phyloP scores from a whole-genome alignment of 2,329 filamentous ascomycete species.

The Zymoseptoria brevis region DNA sequence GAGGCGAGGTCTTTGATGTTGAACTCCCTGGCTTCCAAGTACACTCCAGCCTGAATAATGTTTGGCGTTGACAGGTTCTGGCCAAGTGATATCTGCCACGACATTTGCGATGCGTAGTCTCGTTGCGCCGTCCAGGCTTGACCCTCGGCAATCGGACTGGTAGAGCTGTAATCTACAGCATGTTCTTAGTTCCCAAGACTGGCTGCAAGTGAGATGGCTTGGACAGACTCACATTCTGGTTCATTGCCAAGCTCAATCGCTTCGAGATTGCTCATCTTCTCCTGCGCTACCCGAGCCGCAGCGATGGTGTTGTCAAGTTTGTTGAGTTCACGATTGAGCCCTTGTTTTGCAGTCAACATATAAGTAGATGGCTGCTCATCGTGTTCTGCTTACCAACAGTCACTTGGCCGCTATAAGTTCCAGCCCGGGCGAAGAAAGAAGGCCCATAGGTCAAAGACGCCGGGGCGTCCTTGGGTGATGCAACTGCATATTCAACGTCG shows the following conservation, averaged over 20 bases:
- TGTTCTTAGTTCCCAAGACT: not conserved
- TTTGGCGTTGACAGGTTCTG: not conserved
- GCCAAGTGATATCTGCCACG: conserved; percentile 9
- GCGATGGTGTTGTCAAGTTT: conserved; percentile 48
- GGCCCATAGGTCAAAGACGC: conserved; percentile 42
- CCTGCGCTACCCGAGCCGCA: conserved; percentile 41
- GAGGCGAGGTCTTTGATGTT: not conserved
- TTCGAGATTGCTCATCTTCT: conserved; percentile 42
- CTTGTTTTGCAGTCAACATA: conserved; percentile 3
- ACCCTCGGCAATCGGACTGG: not conserved
- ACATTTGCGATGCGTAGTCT: conserved; percentile 8
- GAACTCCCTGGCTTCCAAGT: not conserved
- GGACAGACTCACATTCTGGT: conserved; percentile 41
- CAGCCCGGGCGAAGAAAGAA: conserved; percentile 45
- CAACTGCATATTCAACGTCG: conserved; percentile 46
- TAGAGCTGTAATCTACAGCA: not conserved
- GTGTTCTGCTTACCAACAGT: conserved; percentile 32
- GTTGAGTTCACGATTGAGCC: conserved; percentile 48
- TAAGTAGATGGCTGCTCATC: too few relatives aligned
- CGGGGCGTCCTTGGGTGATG: conserved; percentile 45
- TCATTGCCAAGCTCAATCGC: conserved; percentile 53
- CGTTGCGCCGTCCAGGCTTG: conserved; percentile 1
- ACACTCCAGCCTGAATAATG: conserved; percentile 4
- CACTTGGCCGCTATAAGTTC: conserved; percentile 42
- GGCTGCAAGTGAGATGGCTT: not conserved